These are phyloP conservation scores for Fusarium anthophilum DNA, from an alignment of 2,329 filamentous ascomycete species.

Conservation along the genomic window DNA sequence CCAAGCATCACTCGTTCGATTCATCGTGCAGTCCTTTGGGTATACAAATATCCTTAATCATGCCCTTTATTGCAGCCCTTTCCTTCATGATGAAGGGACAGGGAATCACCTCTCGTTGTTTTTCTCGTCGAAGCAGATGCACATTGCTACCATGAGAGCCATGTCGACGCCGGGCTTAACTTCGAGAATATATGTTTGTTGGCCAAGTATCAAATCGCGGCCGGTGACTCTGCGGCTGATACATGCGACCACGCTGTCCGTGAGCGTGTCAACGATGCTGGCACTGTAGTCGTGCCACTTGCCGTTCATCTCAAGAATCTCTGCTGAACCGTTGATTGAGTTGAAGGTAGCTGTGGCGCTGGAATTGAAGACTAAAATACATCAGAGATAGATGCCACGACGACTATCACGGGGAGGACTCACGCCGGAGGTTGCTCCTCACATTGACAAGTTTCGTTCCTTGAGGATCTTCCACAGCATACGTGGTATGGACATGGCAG, in stretches of 20 bases:
- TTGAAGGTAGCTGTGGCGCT: slow-evolving; percentile 68
- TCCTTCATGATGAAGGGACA: neutral
- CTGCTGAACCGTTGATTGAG: slow-evolving; percentile 54
- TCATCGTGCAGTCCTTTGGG: neutral
- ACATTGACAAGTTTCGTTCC: slow-evolving; percentile 63
- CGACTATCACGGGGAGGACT: slow-evolving; percentile 38
- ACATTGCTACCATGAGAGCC: slow-evolving; percentile 71
- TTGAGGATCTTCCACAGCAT: slow-evolving; percentile 56
- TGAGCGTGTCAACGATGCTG: slow-evolving; percentile 64
- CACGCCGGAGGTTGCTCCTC: slow-evolving; percentile 63
- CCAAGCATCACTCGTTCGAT: neutral
- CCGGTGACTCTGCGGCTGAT: slow-evolving; percentile 68
- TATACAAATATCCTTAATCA: neutral
- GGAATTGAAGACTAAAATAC: slow-evolving; percentile 57
- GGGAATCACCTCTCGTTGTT: neutral
- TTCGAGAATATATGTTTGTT: slow-evolving; percentile 72
- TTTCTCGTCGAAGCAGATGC: slow-evolving; percentile 73
- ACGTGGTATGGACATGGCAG: slow-evolving; percentile 61
- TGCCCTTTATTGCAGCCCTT: no score
- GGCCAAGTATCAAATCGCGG: slow-evolving; percentile 65
- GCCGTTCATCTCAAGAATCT: slow-evolving; percentile 66
- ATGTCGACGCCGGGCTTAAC: slow-evolving; percentile 74
- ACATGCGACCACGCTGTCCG: slow-evolving; percentile 61
- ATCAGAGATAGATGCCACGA: neutral
- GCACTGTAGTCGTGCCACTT: slow-evolving; percentile 67